Conservation (phyloP, 257 asterid species). For the Phtheirospermum japonicum region DNA sequence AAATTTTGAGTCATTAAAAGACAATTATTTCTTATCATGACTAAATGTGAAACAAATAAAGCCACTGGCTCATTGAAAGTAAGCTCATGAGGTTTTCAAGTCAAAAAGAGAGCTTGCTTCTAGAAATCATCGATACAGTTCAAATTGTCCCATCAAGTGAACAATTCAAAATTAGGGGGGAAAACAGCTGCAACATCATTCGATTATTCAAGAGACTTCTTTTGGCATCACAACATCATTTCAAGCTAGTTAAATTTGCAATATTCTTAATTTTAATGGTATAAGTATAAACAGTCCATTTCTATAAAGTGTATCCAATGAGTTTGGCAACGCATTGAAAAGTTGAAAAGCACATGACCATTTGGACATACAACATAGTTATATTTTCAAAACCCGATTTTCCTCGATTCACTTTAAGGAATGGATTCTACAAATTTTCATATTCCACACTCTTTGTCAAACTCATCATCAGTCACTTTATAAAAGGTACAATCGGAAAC, state of each 20-base stretch:
- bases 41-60: background rate
- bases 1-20: constrained; percentile 5
- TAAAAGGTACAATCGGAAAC: background rate
- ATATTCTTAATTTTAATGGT: background rate
- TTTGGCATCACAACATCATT: background rate
- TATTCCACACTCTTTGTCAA: background rate
- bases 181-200: background rate
- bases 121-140: background rate
- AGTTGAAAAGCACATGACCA: background rate
- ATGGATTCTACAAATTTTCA: background rate
- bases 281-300: background rate
- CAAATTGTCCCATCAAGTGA: background rate
- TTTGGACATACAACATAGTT: background rate
- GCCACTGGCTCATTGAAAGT: no score
- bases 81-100: no score
- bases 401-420: background rate
- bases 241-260: background rate
- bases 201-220: background rate
- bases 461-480: background rate
- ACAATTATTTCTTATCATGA: background rate
- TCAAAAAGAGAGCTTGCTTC: background rate
- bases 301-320: background rate
- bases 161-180: background rate
- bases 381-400: background rate
- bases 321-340: background rate